Conservation (phyloP, 2,329 filamentous ascomycete genomes). For the Phaeosphaeriaceae sp. region DNA sequence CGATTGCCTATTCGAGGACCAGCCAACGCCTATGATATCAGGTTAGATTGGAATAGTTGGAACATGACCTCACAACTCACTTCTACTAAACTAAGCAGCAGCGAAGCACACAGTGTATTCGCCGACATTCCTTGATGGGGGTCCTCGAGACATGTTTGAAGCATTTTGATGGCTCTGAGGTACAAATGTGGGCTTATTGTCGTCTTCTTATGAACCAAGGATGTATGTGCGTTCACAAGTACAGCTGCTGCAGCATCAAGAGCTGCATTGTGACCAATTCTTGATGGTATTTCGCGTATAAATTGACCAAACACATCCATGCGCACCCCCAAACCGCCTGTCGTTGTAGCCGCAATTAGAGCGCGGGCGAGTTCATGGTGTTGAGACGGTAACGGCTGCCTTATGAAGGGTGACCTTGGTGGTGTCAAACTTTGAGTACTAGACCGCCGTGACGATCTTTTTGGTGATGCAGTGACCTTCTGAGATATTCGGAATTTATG, state of each 20-base stretch:
- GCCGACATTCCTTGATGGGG: constrained; percentile 37
- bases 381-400: constrained; percentile 34
- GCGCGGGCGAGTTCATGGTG: constrained; percentile 37
- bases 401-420: constrained; percentile 21
- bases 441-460: constrained; percentile 12
- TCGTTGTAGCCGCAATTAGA: constrained; percentile 30
- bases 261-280: constrained; percentile 41
- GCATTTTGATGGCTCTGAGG: constrained; percentile 36
- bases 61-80: constrained; percentile 14
- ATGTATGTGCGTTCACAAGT: constrained; percentile 35
- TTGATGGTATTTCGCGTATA: constrained; percentile 36
- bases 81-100: constrained; percentile 42
- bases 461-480: constrained; percentile 6
- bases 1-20: constrained; percentile 39
- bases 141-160: constrained; percentile 38
- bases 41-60: not conserved
- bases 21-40: constrained; percentile 33
- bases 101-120: constrained; percentile 43
- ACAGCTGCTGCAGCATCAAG: constrained; percentile 41
- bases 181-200: constrained; percentile 35
- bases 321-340: constrained; percentile 35
- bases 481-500: constrained; percentile 38
- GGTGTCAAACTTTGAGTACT: constrained; percentile 19
- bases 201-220: constrained; percentile 31
- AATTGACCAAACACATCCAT: constrained; percentile 43